These are phyloP conservation scores for Paradendryphiella salina DNA, from an alignment of 2,329 filamentous ascomycete genomes.

Conservation along the genomic window DNA sequence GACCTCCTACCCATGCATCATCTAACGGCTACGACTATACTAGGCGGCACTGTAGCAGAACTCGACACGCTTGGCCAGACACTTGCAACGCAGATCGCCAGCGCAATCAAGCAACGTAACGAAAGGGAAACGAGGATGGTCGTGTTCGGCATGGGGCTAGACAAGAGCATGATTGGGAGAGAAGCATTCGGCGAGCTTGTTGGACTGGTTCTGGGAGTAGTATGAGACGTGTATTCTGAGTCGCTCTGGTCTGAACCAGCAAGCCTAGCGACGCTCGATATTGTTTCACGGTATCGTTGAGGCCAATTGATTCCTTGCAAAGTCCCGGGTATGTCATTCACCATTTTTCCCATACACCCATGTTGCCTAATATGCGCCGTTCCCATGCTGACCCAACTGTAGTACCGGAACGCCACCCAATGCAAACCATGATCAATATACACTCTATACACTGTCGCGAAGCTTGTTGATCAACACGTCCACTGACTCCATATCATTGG, in stretches of 20 bases:
- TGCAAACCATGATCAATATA: constrained; percentile 16
- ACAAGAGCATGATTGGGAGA: constrained; percentile 56
- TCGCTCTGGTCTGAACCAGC: background rate
- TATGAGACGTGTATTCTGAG: constrained; percentile 26
- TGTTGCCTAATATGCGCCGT: constrained; percentile 12
- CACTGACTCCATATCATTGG: constrained; percentile 82
- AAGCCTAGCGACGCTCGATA: constrained; percentile 2
- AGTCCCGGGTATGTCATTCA: constrained; percentile 8
- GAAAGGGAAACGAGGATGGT: constrained; percentile 64
- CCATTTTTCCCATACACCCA: background rate
- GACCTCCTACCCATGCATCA: constrained; percentile 74
- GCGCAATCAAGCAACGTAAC: constrained; percentile 71
- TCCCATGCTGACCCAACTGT: constrained; percentile 23
- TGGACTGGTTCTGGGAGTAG: constrained; percentile 46
- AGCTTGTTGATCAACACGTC: constrained; percentile 73
- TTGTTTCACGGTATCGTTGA: background rate
- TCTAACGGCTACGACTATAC: constrained; percentile 81
- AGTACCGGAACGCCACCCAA: constrained; percentile 32
- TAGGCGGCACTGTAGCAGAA: constrained; percentile 79
- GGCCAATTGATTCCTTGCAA: background rate
- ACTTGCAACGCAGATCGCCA: constrained; percentile 86
- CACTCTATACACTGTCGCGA: constrained; percentile 26
- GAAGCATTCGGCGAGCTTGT: constrained; percentile 51
- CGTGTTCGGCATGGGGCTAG: constrained; percentile 62
- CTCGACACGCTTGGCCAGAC: constrained; percentile 85